A percentile compares a stretch with the other conserved stretches of the same genome.
These are phyloP conservation scores for Epichloe glyceriae DNA, from an alignment of 2,329 filamentous ascomycete genomes.

Conservation along the genomic window DNA sequence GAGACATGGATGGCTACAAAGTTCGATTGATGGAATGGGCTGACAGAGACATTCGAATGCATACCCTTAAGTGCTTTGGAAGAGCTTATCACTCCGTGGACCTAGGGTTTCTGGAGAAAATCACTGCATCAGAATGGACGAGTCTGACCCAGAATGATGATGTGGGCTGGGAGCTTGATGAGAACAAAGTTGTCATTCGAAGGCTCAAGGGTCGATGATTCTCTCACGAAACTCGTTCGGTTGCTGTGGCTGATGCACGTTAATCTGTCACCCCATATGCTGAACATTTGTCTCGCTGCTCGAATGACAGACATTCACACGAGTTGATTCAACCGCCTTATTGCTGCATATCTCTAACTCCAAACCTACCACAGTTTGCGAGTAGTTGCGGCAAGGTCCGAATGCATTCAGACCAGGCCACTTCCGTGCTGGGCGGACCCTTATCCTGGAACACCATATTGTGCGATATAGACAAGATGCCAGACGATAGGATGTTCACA, in stretches of 20 bases:
- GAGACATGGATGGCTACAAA: slow-evolving; percentile 67
- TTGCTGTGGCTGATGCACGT: not conserved
- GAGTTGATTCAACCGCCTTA: too few species aligned
- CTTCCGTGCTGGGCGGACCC: too few species aligned
- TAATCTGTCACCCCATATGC: too few species aligned
- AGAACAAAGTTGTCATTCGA: slow-evolving; percentile 62
- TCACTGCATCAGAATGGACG: slow-evolving; percentile 58
- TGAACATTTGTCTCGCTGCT: too few species aligned
- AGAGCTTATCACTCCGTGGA: slow-evolving; percentile 68
- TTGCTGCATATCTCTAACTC: too few species aligned
- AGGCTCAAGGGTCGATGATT: slow-evolving; percentile 31
- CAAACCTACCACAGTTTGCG: too few species aligned
- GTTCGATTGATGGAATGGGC: slow-evolving; percentile 71
- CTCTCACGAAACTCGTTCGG: slow-evolving; percentile 5
- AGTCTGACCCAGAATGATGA: slow-evolving; percentile 53
- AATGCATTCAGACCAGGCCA: too few species aligned
- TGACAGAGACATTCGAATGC: slow-evolving; percentile 57
- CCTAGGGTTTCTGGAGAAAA: slow-evolving; percentile 52
- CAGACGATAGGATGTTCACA: too few species aligned
- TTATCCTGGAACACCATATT: too few species aligned
- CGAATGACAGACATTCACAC: too few species aligned
- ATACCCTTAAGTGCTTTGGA: slow-evolving; percentile 78
- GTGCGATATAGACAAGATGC: too few species aligned
- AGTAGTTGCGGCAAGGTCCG: too few species aligned
- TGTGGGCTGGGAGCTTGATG: slow-evolving; percentile 76